Evolutionary conservation across 1,284 basidiomycete genomes (phyloP).

Genomic region (Puccinia hordei): DNA sequence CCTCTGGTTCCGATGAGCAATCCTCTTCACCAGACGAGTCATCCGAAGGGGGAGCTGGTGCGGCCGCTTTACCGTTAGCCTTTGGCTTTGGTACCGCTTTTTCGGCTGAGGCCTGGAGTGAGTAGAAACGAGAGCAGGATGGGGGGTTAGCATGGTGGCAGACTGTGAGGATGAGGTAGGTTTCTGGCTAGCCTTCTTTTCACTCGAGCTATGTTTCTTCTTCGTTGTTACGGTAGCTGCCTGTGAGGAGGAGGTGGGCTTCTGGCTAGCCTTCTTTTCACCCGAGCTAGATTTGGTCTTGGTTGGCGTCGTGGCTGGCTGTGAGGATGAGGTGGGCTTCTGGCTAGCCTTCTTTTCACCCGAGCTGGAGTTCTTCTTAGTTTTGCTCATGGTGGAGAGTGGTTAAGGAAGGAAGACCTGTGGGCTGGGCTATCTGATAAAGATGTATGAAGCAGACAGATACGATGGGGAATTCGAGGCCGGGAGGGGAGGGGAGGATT

Average conservation of each 20-base stretch:
- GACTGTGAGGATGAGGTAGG: too few relatives aligned
- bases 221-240: too few relatives aligned
- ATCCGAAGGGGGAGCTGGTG: conserved; percentile 11
- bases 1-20: background rate
- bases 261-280: conserved; percentile 38
- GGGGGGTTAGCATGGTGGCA: background rate
- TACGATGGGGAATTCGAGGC: too few relatives aligned
- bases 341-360: conserved; percentile 28
- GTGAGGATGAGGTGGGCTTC: conserved; percentile 42
- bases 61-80: conserved; percentile 13
- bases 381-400: conserved; percentile 11
- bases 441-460: too few relatives aligned
- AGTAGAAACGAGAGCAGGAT: too few relatives aligned
- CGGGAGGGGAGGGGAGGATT: too few relatives aligned
- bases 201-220: conserved; percentile 31
- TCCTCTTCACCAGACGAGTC: background rate
- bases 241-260: conserved; percentile 36
- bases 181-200: conserved; percentile 38
- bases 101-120: too few relatives aligned
- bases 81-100: conserved; percentile 6
- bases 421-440: background rate
- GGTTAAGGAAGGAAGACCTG: background rate
- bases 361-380: conserved; percentile 18
- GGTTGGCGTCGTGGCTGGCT: too few relatives aligned
- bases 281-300: conserved; percentile 27